Percentiles rank a stretch among this genome's conserved stretches.
These are phyloP conservation scores for Calonectria crousiana DNA, from an alignment of 2,329 filamentous ascomycete species.

Conservation along the genomic window DNA sequence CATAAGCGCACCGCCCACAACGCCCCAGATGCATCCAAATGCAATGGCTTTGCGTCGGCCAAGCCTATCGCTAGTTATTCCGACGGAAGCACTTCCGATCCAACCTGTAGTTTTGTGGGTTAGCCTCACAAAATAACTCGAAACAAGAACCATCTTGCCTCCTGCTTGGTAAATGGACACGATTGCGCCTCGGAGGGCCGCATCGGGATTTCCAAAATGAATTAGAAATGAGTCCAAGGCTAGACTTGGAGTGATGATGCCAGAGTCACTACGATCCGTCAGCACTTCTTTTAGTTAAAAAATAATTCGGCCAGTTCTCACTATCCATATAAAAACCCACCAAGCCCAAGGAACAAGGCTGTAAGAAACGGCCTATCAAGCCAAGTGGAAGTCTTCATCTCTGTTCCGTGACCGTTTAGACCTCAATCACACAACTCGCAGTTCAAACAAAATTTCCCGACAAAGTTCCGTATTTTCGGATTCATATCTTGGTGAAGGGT, in stretches of 20 bases:
- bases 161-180: conserved; percentile 56
- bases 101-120: conserved; percentile 44
- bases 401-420: background rate
- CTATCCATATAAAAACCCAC: conserved; percentile 56
- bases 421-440: background rate
- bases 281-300: fast-evolving
- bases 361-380: conserved; percentile 55
- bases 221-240: conserved; percentile 50
- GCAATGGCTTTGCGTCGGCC: conserved; percentile 54
- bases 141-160: conserved; percentile 34
- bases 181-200: conserved; percentile 53
- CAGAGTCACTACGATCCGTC: conserved; percentile 50
- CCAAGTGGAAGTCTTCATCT: conserved; percentile 47
- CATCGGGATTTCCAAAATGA: conserved; percentile 51
- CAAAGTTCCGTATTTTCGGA: background rate
- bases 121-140: background rate
- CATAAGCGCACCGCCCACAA: conserved; percentile 54
- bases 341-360: conserved; percentile 54
- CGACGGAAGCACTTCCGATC: conserved; percentile 55
- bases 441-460: background rate
- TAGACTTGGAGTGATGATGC: conserved; percentile 56
- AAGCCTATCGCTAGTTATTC: conserved; percentile 52
- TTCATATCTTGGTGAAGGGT: conserved; percentile 20
- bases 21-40: conserved; percentile 55
- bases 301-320: conserved; percentile 27